Evolutionary conservation across 441 rosid species (phyloP).

Genomic region (Euphorbia celastroides): DNA sequence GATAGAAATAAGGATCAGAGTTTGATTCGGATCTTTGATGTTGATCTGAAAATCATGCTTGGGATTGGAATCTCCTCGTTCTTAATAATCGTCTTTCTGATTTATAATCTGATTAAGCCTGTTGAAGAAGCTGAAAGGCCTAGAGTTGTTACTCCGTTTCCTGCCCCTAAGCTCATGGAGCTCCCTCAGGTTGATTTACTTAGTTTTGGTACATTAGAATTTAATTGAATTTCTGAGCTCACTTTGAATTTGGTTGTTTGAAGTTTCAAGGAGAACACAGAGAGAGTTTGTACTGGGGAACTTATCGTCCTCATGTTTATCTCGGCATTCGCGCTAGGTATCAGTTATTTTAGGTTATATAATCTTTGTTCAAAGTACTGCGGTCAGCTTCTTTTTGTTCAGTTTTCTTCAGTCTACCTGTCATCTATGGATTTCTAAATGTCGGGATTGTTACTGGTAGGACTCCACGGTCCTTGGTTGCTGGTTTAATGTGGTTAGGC

Average conservation of each 20-base stretch:
- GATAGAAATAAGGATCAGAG: slow-evolving; percentile 36
- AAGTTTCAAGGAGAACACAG: slow-evolving; percentile 92
- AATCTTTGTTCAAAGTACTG: neutral
- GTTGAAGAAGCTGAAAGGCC: slow-evolving; percentile 37
- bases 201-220: neutral
- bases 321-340: slow-evolving; percentile 93
- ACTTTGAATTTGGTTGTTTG: neutral
- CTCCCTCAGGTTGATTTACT: slow-evolving; percentile 50
- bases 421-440: neutral
- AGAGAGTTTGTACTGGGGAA: slow-evolving; percentile 98
- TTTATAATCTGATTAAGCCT: slow-evolving; percentile 35
- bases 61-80: slow-evolving; percentile 36
- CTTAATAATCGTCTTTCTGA: slow-evolving; percentile 36
- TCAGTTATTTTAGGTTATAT: neutral
- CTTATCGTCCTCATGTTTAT: slow-evolving; percentile 90
- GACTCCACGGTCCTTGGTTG: slow-evolving; percentile 69
- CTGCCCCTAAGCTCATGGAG: slow-evolving; percentile 73
- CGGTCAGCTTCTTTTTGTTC: neutral
- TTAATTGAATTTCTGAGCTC: neutral
- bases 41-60: slow-evolving; percentile 45
- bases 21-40: slow-evolving; percentile 43
- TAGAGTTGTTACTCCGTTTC: slow-evolving; percentile 85
- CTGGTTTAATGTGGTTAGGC: slow-evolving; percentile 99
- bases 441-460: slow-evolving; percentile 32
- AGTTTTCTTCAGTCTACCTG: neutral